These are phyloP conservation scores for Citeromyces siamensis DNA, from an alignment of 1,139 yeast species.

Conservation along the genomic window DNA sequence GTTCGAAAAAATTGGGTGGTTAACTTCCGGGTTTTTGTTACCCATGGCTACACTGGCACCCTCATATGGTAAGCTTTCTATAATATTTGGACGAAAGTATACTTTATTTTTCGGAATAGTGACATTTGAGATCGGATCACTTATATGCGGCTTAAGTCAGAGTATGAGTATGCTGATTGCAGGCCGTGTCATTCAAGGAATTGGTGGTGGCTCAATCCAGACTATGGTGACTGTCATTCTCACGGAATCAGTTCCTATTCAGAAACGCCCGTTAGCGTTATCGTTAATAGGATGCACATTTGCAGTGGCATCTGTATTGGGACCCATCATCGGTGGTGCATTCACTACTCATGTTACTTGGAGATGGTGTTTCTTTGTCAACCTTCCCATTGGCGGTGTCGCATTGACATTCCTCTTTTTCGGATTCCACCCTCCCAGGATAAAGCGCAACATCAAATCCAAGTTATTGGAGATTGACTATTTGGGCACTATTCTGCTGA, in stretches of 20 bases:
- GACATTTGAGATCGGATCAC: conserved; percentile 51
- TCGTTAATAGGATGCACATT: conserved; percentile 21
- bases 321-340: conserved; percentile 63
- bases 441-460: conserved; percentile 22
- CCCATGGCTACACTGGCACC: conserved; percentile 49
- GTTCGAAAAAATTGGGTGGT: conserved; percentile 51
- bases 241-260: conserved; percentile 49
- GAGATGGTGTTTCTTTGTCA: conserved; percentile 75
- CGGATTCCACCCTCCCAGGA: conserved; percentile 43
- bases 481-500: conserved; percentile 29
- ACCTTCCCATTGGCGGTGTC: conserved; percentile 54
- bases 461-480: conserved; percentile 35
- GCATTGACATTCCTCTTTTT: conserved; percentile 31
- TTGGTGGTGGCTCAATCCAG: conserved; percentile 68
- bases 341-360: conserved; percentile 48
- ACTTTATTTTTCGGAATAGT: conserved; percentile 35
- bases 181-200: conserved; percentile 59
- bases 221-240: conserved; percentile 45
- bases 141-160: conserved; percentile 43
- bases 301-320: conserved; percentile 33
- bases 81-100: conserved; percentile 48
- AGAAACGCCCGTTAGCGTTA: conserved; percentile 9
- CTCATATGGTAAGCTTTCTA: conserved; percentile 48
- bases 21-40: conserved; percentile 45
- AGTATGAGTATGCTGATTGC: conserved; percentile 53